Evolutionary conservation across 306 rosid species (phyloP), one percentile per base, ranked within the genome.

Genomic region (Urtica urens): DNA sequence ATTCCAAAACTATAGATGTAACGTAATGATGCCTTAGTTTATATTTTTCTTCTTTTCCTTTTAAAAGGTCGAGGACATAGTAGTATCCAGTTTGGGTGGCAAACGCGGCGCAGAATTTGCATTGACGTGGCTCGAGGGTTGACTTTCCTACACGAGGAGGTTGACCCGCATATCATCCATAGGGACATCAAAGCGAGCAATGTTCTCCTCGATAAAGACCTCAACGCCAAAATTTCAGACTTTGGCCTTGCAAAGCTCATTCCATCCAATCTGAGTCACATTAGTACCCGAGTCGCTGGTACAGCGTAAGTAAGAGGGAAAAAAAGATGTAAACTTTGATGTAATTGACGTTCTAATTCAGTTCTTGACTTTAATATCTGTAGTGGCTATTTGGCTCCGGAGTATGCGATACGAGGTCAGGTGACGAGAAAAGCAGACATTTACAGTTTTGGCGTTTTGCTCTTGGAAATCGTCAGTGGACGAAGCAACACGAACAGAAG

Each of bases 351-450:
- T 59, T 7, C 54, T 51, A 19, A 16, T 18, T 12, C 15, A 47
- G 19, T 33, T 57, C 11, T 74, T 30, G 13, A 31, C 62, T n/a
- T n/a, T n/a, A 62, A 43, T 54, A 58, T 49, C 11, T 75, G 49
- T 20, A 87, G 96, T 60, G 96, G 96, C 40, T 87, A 87, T 61
- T 13, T 87, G 46, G 96, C 96, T 15, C 96, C 96, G 29, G 96
- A 87, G 46, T 87, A 79, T 44, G 94, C 92, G 14, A 72, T 87
- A 51, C 74, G 81, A 66, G 78, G 76, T 57, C 94, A 78, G 67
- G 94, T 83, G 60, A 87, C 96, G 19, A 79, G 84, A 73, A 82
- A 79, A 73, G 66, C 94, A 13, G 94, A 82, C 63, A 51, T 77
- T 23, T 87, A 87, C 46, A 80, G 96, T 66, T 87, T 87, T 66